Base-by-base conservation (phyloP, 345 rosid species). In the Noccaea bulbosa region DNA sequence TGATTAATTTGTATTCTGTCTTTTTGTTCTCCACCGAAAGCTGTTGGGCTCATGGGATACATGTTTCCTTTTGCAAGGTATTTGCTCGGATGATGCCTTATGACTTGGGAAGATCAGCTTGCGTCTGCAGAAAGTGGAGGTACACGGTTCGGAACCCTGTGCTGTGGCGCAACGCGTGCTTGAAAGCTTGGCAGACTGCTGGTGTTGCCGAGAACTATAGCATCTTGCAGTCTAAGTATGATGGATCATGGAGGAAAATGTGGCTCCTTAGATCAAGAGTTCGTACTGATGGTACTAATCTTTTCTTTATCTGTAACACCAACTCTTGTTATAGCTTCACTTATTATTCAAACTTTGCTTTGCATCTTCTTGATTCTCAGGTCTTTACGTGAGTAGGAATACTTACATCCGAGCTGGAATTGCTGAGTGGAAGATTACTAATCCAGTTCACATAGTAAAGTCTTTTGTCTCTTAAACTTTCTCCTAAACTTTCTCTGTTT, bases 191-290 rank as follows among this genome's bases (percentile, higher is more conserved):
- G 97, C 97, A 91, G 89, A 92, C 90, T 20, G 80, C 82, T 66
- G 97, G 98, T n/a, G 73, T 86, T 59, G 83, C 89, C 75, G 97
- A 89, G 63, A 93, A 91, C 72, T 93, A 91, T 77, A 81, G 73
- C 77, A 68, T 83, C 51, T 84, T 93, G 84, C 98, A 89, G 81
- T 85, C 86, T 43, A 86, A 76, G 24, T 87, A 87, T 62, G 90
- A 85, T 64, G 92, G 97, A 50, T 93, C 98, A 8, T 93, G 97
- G 98, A 89, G 92, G 79, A 93, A 91, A 81, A 93, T 93, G 98
- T 91, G 98, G 98, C 91, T 93, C 64, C 77, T 78, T 37, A 87
- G 98, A 77, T 92, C 98, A 55, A 82, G 97, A 77, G 82, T 91
- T 62, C 92, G 98, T n/a, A 83, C 87, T 34, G 97, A 93, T 86